A percentile compares a stretch with the other conserved stretches of the same genome.
Evolutionary conservation across 768 basidiomycete species (phyloP).

Genomic region (Leccinum fibrillosum): DNA sequence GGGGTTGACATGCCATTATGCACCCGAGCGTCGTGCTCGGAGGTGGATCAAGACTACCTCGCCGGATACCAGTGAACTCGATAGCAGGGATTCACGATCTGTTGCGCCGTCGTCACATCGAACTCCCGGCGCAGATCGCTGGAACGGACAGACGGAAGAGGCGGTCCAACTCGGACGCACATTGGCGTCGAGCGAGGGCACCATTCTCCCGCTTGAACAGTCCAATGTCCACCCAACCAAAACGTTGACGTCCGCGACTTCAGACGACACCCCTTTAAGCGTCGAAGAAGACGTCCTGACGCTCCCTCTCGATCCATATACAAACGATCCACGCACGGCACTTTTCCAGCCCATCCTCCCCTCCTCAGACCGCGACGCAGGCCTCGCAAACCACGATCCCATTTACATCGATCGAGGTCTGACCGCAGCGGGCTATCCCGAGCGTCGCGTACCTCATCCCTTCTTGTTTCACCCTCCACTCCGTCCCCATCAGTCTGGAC

Average conservation of each 20-base stretch:
- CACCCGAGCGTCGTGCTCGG: constrained; percentile 47
- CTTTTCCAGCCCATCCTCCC: not conserved
- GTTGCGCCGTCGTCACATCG: not conserved
- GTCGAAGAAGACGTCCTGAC: not conserved
- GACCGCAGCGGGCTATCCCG: not conserved
- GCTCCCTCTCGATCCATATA: constrained; percentile 18
- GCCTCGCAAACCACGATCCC: not conserved
- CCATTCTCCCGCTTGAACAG: not conserved
- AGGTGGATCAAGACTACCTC: not conserved
- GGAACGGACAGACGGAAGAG: not conserved
- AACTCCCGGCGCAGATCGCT: no score
- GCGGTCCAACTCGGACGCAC: not conserved
- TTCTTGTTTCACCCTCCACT: not conserved
- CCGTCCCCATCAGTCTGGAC: not conserved
- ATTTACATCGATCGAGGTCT: not conserved
- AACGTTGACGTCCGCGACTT: not conserved
- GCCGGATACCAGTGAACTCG: not conserved
- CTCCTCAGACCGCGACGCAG: not conserved
- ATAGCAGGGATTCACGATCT: not conserved
- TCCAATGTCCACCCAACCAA: not conserved
- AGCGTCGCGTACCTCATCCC: not conserved
- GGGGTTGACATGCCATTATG: constrained; percentile 63
- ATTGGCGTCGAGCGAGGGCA: not conserved
- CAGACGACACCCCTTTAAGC: not conserved
- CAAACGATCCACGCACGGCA: constrained; percentile 54